Evolutionary conservation across 2,329 filamentous ascomycete species (phyloP).

Genomic region (Juglanconis sp.): DNA sequence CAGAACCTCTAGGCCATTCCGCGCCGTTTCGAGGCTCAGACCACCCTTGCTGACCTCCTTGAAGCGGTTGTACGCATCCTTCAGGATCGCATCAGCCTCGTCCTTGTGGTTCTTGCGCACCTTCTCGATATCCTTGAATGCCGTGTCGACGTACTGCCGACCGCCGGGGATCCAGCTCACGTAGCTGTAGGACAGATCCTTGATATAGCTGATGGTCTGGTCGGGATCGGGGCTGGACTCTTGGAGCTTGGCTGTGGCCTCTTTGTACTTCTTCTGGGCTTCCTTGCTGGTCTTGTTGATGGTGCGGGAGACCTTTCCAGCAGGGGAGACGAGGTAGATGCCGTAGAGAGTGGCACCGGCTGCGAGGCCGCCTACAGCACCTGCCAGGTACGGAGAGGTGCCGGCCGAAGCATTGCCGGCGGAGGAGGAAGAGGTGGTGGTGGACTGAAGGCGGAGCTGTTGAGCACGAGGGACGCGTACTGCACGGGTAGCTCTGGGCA

Average conservation of each 20-base stretch:
- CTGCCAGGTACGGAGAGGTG: constrained; percentile 4
- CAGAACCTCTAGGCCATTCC: constrained; percentile 59
- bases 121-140: constrained; percentile 68
- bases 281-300: constrained; percentile 40
- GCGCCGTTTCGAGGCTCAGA: constrained; percentile 59
- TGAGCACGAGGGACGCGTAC: constrained; percentile 1
- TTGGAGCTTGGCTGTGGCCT: constrained; percentile 58
- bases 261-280: constrained; percentile 58
- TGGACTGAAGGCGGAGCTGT: constrained; percentile 15
- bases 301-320: constrained; percentile 30
- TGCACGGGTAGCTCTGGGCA: constrained; percentile 10
- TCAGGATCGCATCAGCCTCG: constrained; percentile 67
- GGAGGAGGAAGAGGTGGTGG: constrained; percentile 8
- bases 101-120: constrained; percentile 64
- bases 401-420: neutral
- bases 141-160: constrained; percentile 62
- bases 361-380: constrained; percentile 10
- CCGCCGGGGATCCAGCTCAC: constrained; percentile 71
- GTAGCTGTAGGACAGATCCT: constrained; percentile 65
- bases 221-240: constrained; percentile 63
- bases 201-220: constrained; percentile 63
- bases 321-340: constrained; percentile 25
- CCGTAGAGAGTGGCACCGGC: constrained; percentile 13
- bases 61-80: constrained; percentile 65
- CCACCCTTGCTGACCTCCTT: constrained; percentile 58